Evolutionary conservation across 768 basidiomycete genomes (phyloP).

Genomic region (Sutorius australiensis): DNA sequence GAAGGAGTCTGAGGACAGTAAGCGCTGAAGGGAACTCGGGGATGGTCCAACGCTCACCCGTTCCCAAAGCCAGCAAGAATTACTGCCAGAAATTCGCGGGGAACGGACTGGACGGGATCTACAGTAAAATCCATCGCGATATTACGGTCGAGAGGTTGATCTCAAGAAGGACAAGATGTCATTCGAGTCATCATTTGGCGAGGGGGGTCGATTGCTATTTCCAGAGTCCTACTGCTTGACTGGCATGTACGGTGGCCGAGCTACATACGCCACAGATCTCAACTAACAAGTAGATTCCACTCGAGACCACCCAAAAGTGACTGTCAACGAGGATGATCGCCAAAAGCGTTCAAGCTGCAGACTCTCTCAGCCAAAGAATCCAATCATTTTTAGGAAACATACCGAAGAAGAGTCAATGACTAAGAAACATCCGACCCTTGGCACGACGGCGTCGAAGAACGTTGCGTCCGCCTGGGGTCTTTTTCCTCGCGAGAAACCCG

Average conservation of each 20-base stretch:
- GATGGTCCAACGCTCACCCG: constrained; percentile 48
- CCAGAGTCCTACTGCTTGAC: constrained; percentile 3
- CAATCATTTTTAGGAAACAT: neutral
- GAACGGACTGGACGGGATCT: constrained; percentile 47
- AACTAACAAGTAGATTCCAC: neutral
- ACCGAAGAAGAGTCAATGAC: constrained; percentile 51
- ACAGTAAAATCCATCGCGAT: constrained; percentile 61
- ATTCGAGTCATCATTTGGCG: constrained; percentile 9
- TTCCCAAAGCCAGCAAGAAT: constrained; percentile 91
- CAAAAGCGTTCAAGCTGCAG: neutral
- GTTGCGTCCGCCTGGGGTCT: constrained; percentile 64
- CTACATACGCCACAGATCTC: neutral
- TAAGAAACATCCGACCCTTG: constrained; percentile 77
- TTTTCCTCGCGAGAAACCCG: constrained; percentile 81
- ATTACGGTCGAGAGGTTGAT: neutral
- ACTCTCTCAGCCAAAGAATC: neutral
- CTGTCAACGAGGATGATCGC: neutral
- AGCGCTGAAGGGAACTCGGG: neutral
- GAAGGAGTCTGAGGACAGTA: constrained; percentile 53
- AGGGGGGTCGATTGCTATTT: constrained; percentile 20
- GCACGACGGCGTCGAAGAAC: constrained; percentile 64
- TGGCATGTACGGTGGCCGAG: neutral
- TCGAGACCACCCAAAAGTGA: neutral
- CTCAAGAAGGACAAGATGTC: neutral
- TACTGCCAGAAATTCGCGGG: constrained; percentile 83